phyloP scores from a whole-genome alignment of 768 basidiomycete genomes.

The Calocybe cyanea region DNA sequence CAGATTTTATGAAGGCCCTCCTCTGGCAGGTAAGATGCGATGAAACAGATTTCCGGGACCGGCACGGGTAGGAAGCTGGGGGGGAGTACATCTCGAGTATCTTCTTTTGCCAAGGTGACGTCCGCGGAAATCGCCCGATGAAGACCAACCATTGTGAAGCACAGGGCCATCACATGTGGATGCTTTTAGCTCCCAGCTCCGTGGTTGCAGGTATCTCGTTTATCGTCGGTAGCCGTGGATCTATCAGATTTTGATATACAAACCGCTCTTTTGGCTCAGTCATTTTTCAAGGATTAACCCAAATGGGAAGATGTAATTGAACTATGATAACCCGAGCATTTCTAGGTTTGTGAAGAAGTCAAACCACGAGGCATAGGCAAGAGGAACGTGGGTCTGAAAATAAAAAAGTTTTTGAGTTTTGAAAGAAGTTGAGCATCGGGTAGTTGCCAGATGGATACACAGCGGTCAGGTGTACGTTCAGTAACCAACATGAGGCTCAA shows the following conservation, averaged over 20 bases:
- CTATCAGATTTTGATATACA: neutral
- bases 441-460: neutral
- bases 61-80: conserved; percentile 30
- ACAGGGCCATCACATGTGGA: conserved; percentile 35
- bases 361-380: conserved; percentile 14
- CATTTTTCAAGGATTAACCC: neutral
- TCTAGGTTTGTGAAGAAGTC: conserved; percentile 29
- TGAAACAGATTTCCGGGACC: conserved; percentile 31
- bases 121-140: conserved; percentile 36
- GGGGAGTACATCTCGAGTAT: conserved; percentile 22
- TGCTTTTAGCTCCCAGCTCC: conserved; percentile 20
- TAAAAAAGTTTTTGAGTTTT: conserved; percentile 4
- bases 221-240: conserved; percentile 1
- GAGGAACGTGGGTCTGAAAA: conserved; percentile 11
- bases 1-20: neutral
- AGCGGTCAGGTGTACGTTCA: conserved; percentile 7
- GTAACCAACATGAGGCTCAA: neutral
- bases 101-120: conserved; percentile 32
- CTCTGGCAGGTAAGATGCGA: conserved; percentile 8
- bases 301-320: too few relatives aligned
- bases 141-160: conserved; percentile 21
- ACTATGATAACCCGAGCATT: conserved; percentile 15
- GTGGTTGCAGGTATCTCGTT: neutral
- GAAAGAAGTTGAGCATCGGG: conserved; percentile 9
- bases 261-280: neutral